Conservation (phyloP, 2,329 filamentous ascomycete species). For the Parafenestella ontariensis region DNA sequence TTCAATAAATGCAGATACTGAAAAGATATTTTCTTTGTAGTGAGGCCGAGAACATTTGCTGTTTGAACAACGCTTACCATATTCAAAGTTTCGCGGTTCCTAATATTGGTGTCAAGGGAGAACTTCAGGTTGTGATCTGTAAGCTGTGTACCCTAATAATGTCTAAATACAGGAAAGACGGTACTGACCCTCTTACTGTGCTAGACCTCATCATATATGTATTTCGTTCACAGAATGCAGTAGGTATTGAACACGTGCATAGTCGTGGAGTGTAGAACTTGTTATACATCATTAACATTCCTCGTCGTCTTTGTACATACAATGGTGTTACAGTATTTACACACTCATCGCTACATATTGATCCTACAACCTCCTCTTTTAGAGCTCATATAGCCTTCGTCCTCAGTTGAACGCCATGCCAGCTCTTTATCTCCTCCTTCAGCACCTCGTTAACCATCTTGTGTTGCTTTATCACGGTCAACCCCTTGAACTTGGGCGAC, state of each 20-base stretch:
- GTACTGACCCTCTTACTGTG: too few species aligned
- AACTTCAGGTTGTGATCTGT: too few species aligned
- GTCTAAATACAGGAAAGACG: too few species aligned
- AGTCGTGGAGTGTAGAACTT: background rate
- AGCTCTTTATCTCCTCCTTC: slow-evolving; percentile 76
- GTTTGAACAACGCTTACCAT: too few species aligned
- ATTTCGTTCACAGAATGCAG: too few species aligned
- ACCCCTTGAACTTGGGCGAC: slow-evolving; percentile 73
- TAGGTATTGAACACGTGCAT: background rate
- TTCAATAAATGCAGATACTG: too few species aligned
- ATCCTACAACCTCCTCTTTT: background rate
- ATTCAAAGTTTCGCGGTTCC: too few species aligned
- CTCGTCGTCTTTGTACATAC: background rate
- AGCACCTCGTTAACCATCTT: slow-evolving; percentile 78
- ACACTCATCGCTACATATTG: background rate
- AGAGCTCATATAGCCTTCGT: slow-evolving; percentile 61
- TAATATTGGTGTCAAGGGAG: too few species aligned
- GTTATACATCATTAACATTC: background rate
- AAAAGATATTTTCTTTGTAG: too few species aligned
- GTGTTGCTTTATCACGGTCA: slow-evolving; percentile 80
- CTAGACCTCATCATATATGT: too few species aligned
- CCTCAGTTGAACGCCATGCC: slow-evolving; percentile 84
- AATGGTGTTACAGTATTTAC: slow-evolving; percentile 13
- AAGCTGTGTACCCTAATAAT: too few species aligned
- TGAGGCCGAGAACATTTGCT: too few species aligned